Evolutionary conservation across 1,284 basidiomycete genomes (phyloP), one percentile per base, ranked within the genome.

Genomic region (Phaffia rhodozyma): DNA sequence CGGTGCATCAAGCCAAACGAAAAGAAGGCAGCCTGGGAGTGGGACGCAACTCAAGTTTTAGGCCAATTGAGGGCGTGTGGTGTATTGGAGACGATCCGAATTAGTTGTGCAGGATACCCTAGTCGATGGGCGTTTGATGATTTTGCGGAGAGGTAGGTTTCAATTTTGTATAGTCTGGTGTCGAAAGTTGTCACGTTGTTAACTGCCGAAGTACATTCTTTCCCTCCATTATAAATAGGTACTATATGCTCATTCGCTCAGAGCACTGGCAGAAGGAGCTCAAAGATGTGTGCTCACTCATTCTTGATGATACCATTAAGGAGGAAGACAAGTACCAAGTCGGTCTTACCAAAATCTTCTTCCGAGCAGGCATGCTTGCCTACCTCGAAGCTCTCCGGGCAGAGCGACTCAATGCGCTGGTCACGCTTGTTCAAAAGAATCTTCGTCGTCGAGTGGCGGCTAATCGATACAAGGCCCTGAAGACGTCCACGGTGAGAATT

Each of bases 1-100:
- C 86, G 96, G 61, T 99, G 96, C 76, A 98, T 99, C 81, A 99
- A 99, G 76, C 96, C 96, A 1, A 99, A 99, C 75, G 96, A 98
- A 72, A 82, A 84, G 67, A 99, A 98, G 78, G 84, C 82, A 66
- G 92, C 96, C 25, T 99, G 96, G 96, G 89, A 92, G 73, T 93
- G 97, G 71, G 86, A 90, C 63, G 90, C 94, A 30, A 91, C 94
- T 70, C 93, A 97, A 74, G 94, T 99, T 21, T 78, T 99, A 50
- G 86, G 91, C 43, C 96, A 99, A 74, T 79, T 99, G 49, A 84
- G 96, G 55, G 96, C 96, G 65, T 99, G 96, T 77, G 96, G 96
- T 86, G 96, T 99, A 56, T 81, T 99, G 59, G 96, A 99, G 76
- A 99, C 96, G 1, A 99, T 99, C 72, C 84, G 93, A 64, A 99